Conservation (phyloP, 2,329 filamentous ascomycete genomes). For the Calonectria multiphialidica region DNA sequence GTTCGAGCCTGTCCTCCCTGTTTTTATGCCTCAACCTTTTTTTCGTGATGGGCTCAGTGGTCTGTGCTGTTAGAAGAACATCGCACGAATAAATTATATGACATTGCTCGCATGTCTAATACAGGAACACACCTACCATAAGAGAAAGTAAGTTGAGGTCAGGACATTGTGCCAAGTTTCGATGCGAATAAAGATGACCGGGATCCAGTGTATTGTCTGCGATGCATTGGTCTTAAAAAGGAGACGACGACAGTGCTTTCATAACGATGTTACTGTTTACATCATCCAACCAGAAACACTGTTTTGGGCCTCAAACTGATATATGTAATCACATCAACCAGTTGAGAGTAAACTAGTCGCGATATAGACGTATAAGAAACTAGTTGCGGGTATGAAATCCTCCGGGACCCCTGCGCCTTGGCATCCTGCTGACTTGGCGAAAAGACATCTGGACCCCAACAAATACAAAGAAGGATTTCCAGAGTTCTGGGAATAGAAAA, state of each 20-base stretch:
- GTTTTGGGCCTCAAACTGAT: background rate
- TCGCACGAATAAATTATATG: background rate
- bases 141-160: background rate
- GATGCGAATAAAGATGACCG: background rate
- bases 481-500: background rate
- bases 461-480: background rate
- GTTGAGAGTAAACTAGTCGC: background rate
- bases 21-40: too few species aligned
- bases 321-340: background rate
- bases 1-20: too few species aligned
- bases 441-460: background rate
- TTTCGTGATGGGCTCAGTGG: background rate
- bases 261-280: background rate
- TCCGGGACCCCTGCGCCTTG: background rate
- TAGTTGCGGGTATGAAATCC: background rate
- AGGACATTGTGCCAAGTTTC: background rate
- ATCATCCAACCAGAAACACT: background rate
- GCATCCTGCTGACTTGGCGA: background rate
- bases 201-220: background rate
- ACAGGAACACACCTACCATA: background rate
- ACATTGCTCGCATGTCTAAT: background rate
- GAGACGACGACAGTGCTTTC: background rate
- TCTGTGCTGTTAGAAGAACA: background rate
- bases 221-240: background rate
- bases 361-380: background rate